Base-by-base conservation (phyloP, 2,329 filamentous ascomycete species). In the Tolypocladium paradoxum region DNA sequence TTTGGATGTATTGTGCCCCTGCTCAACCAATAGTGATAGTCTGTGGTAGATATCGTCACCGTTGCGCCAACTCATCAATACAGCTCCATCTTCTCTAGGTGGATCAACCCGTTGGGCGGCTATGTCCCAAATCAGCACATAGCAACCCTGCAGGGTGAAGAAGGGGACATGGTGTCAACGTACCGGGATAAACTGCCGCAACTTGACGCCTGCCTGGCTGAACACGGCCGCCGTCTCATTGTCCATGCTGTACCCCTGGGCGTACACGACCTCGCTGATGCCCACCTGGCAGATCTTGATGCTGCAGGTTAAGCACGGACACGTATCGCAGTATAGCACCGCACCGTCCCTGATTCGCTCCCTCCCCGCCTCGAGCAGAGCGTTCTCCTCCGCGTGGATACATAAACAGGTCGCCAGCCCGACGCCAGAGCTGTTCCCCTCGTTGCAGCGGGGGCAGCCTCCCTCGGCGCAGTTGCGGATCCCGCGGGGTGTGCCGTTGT, bases 211-310 rank as follows among this genome's bases (percentile, higher is more conserved):
- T 7, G 90, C 90, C 67, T 90, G 83, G 54, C 82, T 75, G 60
- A 99, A 88, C 31, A 99, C 87, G 50, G 81, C 80, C 9, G 91
- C 90, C 37, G 90, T 88, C 68, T 89, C 83, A 40, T 76, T 81
- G 65, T 99, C 93, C 86, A 99, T 96, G 67, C 92, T 92, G 68
- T 99, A 99, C 29, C 87, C 84, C 65, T 95, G 87, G 59, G 84
- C 91, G 64, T 96, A 99, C 16, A 99, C 91, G 16, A 99, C 93
- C 75, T 99, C 93, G 43, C 82, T 83, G 59, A 99, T 96, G 20
- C 93, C 93, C 8, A 97, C 90, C 73, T 99, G 93, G 24, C 90
- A 88, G 64, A 99, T 97, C 75, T 99, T 99, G 74, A 99, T 95
- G 63, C 90, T 96, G 70, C 93, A 99, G 2, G 93, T 99, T 68